phyloP scores from a whole-genome alignment of 345 rosid genomes.

The Rhodamnia argentea region DNA sequence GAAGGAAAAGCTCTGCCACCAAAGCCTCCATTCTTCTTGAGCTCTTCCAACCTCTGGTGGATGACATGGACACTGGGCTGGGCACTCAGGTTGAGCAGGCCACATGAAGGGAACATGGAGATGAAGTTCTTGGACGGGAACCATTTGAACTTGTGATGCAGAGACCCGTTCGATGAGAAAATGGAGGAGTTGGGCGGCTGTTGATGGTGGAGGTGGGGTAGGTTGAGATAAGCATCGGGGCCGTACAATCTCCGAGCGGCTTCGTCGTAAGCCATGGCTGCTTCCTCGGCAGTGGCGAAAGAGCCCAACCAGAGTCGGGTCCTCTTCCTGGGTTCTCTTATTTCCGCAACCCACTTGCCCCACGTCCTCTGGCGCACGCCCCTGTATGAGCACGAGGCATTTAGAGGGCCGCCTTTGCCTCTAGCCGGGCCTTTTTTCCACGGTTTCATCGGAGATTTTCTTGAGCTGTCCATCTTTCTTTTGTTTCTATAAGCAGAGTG shows the following conservation, averaged over 20 bases:
- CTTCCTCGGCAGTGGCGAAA: conserved; percentile 87
- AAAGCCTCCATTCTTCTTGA: conserved; percentile 36
- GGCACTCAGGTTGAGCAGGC: conserved; percentile 72
- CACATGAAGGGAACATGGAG: conserved; percentile 81
- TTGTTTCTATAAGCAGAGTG: background rate
- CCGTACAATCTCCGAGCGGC: conserved; percentile 75
- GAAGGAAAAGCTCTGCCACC: conserved; percentile 19
- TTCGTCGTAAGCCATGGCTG: conserved; percentile 91
- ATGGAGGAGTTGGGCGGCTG: background rate
- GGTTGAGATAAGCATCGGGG: conserved; percentile 73
- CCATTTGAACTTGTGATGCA: conserved; percentile 54
- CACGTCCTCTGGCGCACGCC: conserved; percentile 93
- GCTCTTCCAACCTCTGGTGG: conserved; percentile 83
- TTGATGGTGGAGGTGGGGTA: conserved; percentile 61
- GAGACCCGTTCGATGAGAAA: background rate
- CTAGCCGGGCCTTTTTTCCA: conserved; percentile 93
- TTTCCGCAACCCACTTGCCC: conserved; percentile 99
- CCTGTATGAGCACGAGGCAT: conserved; percentile 69
- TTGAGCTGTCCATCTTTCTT: conserved; percentile 24
- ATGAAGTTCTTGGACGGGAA: conserved; percentile 72
- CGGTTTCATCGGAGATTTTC: conserved; percentile 56
- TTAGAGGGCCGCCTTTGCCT: conserved; percentile 92
- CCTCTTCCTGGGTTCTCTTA: conserved; percentile 89
- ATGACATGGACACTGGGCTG: conserved; percentile 83
- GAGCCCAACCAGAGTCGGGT: conserved; percentile 86